Evolutionary conservation across 495 filamentous ascomycete genomes (phyloP), one percentile per base, ranked within the genome.

Genomic region (Aspergillus diversus): DNA sequence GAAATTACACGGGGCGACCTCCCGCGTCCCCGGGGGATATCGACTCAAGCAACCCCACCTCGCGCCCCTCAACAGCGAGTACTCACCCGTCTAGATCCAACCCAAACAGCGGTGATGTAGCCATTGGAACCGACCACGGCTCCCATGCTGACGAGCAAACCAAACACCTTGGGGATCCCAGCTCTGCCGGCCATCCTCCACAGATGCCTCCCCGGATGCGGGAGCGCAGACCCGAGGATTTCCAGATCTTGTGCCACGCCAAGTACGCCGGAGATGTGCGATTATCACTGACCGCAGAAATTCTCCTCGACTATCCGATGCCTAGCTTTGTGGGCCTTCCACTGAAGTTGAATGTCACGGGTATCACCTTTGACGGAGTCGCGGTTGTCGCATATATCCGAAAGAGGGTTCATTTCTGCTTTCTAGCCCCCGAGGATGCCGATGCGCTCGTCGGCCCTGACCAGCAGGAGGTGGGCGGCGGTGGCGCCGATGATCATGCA

Each of bases 281-380:
- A 52, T 81, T 99, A 5, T 92, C 92, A 52, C 78, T 99, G 17
- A 97, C 95, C 13, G 92, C 95, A 0, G 92, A 97, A 71, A 93
- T 99, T 46, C 80, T 98, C 17, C 90, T 99, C 33, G 95, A 99
- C 77, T 99, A 98, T 72, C 95, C 95, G 0, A 97, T 97, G 89
- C 92, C 92, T 11, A 93, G 89, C 75, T 99, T 99, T 66, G 95
- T 96, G 9, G 91, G 92, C 2, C 90, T 99, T 16, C 95, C 95
- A 0, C 80, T 98, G 12, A 90, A 92, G 68, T 81, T 99, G 4
- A 94, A 93, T 64, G 93, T 99, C 65, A 97, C 95, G 1, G 95
- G 96, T 0, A 74, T 98, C 48, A 92, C 90, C 13, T 98, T 99
- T 68, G 93, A 99, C 76, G 95, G 95, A 0, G 89, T 98, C 2